Evolutionary conservation across 2,329 filamentous ascomycete genomes (phyloP), one percentile per base, ranked within the genome.

Genomic region (Penicillium sp.): DNA sequence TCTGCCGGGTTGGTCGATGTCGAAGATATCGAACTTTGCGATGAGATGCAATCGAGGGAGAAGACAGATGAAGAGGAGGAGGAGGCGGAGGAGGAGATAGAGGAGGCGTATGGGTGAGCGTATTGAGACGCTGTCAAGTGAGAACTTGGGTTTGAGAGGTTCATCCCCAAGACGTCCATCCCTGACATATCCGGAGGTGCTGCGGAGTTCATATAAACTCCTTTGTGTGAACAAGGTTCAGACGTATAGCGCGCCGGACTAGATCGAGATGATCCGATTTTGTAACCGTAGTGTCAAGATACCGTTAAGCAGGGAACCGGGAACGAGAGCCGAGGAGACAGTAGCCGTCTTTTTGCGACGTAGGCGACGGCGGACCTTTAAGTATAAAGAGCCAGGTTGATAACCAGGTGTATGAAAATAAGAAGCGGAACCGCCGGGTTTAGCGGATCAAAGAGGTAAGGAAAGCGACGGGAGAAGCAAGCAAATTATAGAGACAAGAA

Each of bases 1-100:
- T 82, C 79, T 55, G 80, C 81, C 50, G 81, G 80, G 64, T 79
- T 77, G 52, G 81, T 77, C 47, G 84, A 84, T 46, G 82, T 83
- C 34, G 84, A 83, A 53, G 85, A 84, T 61, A 86, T 82, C 46
- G 87, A 88, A 54, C 78, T 77, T 72, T 45, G 42, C 25, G 89
- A 85, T 48, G 83, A 85, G 42, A 77, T 65, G 34, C 71, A 69
- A 64, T 81, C 80, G 64, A 86, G 78, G 58, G 89, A 93, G 78
- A 89, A 93, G 61, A 89, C 78, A 29, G 88, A 93, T 48, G 83
- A 81, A 50, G 85, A 81, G 16, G 87, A 90, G 48, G 86, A 86
- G 27, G 88, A 89, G 50, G 86, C 82, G 60, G 87, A 88, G 49
- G 86, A 86, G 64, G 84, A 82, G 76, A 89, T 74, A 35, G 86